phyloP scores from a whole-genome alignment of 352 stramenopile genomes.

The Phytopythium sindhum region DNA sequence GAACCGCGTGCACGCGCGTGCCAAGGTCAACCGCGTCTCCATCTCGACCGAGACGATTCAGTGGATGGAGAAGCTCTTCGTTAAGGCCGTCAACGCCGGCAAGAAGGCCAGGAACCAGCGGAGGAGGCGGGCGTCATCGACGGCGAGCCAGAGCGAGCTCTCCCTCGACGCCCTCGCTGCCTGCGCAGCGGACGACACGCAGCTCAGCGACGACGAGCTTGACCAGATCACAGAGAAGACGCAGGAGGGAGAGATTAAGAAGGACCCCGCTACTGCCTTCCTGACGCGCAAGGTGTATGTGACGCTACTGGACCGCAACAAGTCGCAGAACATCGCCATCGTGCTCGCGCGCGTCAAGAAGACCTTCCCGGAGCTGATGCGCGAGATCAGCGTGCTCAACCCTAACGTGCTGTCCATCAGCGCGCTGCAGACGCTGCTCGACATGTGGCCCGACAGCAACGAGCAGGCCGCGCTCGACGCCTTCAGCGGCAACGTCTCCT shows the following conservation, averaged over 20 bases:
- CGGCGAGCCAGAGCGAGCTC: background rate
- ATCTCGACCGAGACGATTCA: slow-evolving; percentile 60
- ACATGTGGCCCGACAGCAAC: slow-evolving; percentile 78
- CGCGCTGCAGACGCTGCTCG: slow-evolving; percentile 71
- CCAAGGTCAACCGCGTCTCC: slow-evolving; percentile 24
- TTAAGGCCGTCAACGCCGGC: slow-evolving; percentile 38
- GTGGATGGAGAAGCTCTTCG: slow-evolving; percentile 75
- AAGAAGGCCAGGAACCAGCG: slow-evolving; percentile 11
- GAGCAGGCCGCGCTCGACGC: slow-evolving; percentile 70
- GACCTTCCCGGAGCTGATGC: slow-evolving; percentile 48
- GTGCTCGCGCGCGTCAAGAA: slow-evolving; percentile 72
- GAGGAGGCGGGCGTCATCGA: background rate
- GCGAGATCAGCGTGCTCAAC: slow-evolving; percentile 63
- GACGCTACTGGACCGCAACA: slow-evolving; percentile 77
- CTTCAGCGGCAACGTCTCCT: slow-evolving; percentile 46
- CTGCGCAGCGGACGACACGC: slow-evolving; percentile 1
- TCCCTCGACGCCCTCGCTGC: background rate
- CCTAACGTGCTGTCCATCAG: slow-evolving; percentile 57
- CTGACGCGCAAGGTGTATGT: slow-evolving; percentile 49
- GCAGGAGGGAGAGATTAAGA: slow-evolving; percentile 13
- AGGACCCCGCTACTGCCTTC: slow-evolving; percentile 24
- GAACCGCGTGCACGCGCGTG: slow-evolving; percentile 28
- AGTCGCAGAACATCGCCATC: slow-evolving; percentile 84
- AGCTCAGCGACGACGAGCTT: background rate
- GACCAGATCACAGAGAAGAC: background rate